These are phyloP conservation scores for Tripterygium wilfordii DNA, from an alignment of 177 flowering plant genomes.

Conservation along the genomic window DNA sequence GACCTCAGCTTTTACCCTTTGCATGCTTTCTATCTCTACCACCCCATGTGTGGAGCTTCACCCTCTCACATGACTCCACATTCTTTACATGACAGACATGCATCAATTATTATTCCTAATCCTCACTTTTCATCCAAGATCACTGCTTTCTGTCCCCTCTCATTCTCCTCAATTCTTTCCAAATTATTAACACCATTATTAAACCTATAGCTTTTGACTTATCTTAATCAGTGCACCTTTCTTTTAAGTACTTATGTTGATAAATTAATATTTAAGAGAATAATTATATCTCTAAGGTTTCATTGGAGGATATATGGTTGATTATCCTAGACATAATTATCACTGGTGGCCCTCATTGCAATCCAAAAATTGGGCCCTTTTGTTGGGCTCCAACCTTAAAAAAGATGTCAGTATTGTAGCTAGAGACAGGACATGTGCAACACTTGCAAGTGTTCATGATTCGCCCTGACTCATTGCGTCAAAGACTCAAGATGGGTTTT, in stretches of 20 bases:
- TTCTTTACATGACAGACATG: conserved; percentile 27
- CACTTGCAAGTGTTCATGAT: background rate
- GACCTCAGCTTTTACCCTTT: background rate
- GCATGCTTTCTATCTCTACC: background rate
- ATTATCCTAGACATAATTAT: too few species aligned
- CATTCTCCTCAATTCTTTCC: background rate
- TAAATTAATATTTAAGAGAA: too few species aligned
- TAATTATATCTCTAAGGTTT: too few species aligned
- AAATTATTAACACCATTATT: conserved; percentile 20
- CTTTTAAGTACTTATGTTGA: background rate
- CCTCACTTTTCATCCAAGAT: conserved; percentile 14
- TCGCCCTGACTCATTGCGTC: background rate
- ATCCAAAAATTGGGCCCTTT: too few species aligned
- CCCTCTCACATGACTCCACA: conserved; percentile 42
- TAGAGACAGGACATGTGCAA: background rate
- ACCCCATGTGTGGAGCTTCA: conserved; percentile 35
- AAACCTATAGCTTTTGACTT: conserved; percentile 5
- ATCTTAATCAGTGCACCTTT: conserved; percentile 23
- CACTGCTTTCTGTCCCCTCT: conserved; percentile 19
- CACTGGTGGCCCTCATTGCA: background rate
- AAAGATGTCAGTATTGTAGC: background rate
- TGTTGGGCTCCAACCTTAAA: background rate
- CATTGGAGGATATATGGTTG: too few species aligned
- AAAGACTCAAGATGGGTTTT: background rate
- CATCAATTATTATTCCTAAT: conserved; percentile 21